Conservation (phyloP, 768 basidiomycete genomes). For the Leccinum subtestaceum region DNA sequence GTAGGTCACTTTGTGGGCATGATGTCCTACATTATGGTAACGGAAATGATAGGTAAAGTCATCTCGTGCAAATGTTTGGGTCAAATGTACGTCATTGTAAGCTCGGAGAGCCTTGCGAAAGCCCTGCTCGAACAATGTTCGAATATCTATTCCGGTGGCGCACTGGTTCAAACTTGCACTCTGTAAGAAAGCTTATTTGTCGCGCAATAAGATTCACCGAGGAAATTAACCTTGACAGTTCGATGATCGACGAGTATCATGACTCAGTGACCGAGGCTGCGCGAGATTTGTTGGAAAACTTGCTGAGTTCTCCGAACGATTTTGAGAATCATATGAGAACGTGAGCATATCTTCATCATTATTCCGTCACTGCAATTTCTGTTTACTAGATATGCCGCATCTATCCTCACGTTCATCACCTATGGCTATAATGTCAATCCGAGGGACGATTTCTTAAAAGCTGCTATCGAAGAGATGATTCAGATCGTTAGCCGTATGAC, state of each 20-base stretch:
- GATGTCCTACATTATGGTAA: background rate
- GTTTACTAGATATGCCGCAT: constrained; percentile 17
- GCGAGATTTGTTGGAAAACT: constrained; percentile 5
- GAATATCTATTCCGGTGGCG: constrained; percentile 22
- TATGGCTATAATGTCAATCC: constrained; percentile 20
- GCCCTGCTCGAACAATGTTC: constrained; percentile 27
- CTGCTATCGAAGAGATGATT: constrained; percentile 12
- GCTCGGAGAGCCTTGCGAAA: constrained; percentile 22
- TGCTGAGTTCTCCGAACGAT: constrained; percentile 15
- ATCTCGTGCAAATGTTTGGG: constrained; percentile 21
- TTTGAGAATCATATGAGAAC: constrained; percentile 14
- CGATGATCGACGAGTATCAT: constrained; percentile 13
- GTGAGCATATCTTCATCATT: constrained; percentile 16
- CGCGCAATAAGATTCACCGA: constrained; percentile 20
- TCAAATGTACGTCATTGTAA: constrained; percentile 24
- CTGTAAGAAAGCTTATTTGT: constrained; percentile 7
- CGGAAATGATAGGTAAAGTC: constrained; percentile 15
- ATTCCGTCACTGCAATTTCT: background rate
- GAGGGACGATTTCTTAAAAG: constrained; percentile 20
- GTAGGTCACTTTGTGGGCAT: constrained; percentile 16
- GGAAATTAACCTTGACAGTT: constrained; percentile 15
- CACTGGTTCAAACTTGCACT: constrained; percentile 3
- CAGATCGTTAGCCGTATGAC: constrained; percentile 10
- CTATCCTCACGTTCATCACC: constrained; percentile 20
- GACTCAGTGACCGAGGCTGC: constrained; percentile 7